Evolutionary conservation across 805 yeast species (phyloP).

Genomic region (Candida ovalis): DNA sequence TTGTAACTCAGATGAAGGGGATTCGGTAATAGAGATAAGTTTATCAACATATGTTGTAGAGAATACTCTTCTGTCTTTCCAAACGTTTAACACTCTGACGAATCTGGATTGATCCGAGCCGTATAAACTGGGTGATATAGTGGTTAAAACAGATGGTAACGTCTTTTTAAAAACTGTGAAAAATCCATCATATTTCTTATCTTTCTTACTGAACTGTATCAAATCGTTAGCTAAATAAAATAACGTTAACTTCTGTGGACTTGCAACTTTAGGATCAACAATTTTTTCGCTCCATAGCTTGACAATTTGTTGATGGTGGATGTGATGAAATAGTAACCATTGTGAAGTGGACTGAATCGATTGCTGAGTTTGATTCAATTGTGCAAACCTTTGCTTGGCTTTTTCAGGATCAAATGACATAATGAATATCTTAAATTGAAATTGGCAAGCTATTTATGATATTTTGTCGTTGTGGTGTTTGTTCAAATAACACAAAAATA

Average conservation of each 20-base stretch:
- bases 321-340: slow-evolving; percentile 65
- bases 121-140: background rate
- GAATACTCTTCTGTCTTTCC: slow-evolving; percentile 54
- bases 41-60: slow-evolving; percentile 17
- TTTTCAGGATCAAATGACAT: slow-evolving; percentile 52
- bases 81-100: slow-evolving; percentile 49
- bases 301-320: slow-evolving; percentile 52
- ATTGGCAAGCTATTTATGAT: too few species aligned
- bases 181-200: slow-evolving; percentile 48
- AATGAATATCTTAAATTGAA: too few species aligned
- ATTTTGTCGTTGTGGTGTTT: too few species aligned
- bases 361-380: slow-evolving; percentile 59
- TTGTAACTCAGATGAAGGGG: background rate
- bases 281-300: slow-evolving; percentile 42
- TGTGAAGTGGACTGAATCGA: slow-evolving; percentile 72
- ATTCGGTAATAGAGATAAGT: slow-evolving; percentile 8
- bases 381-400: slow-evolving; percentile 43
- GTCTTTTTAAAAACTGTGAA: slow-evolving; percentile 37
- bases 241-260: slow-evolving; percentile 45
- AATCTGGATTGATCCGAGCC: slow-evolving; percentile 35
- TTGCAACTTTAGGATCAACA: slow-evolving; percentile 6
- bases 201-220: slow-evolving; percentile 71
- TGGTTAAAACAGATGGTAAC: slow-evolving; percentile 23
- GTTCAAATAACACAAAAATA: too few species aligned
- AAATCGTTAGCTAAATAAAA: slow-evolving; percentile 78